phyloP scores from a whole-genome alignment of 257 asterid species.

The Oldenlandia corymbosa region DNA sequence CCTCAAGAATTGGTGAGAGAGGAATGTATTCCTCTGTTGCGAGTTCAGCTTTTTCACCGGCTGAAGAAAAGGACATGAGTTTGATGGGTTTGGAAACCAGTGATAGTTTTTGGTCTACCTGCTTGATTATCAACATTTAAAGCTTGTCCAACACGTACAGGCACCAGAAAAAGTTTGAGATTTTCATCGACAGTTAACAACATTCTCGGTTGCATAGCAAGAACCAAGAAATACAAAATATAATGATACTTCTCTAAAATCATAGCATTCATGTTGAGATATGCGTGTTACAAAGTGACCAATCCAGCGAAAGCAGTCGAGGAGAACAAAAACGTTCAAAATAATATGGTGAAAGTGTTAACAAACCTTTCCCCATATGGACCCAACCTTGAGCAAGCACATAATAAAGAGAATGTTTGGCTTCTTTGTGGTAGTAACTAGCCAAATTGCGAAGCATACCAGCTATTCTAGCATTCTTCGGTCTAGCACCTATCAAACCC shows the following conservation, averaged over 20 bases:
- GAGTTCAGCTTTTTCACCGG: constrained; percentile 98
- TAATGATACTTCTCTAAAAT: constrained; percentile 86
- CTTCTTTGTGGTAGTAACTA: constrained; percentile 93
- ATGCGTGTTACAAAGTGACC: constrained; percentile 57
- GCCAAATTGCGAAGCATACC: constrained; percentile 97
- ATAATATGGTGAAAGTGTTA: constrained; percentile 87
- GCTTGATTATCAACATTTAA: constrained; percentile 96
- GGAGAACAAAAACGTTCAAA: constrained; percentile 72
- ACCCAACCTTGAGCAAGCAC: constrained; percentile 88
- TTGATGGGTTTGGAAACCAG: constrained; percentile 91
- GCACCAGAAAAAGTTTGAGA: constrained; percentile 76
- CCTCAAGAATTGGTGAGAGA: constrained; percentile 87
- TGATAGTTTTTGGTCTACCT: constrained; percentile 93
- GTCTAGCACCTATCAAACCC: constrained; percentile 97
- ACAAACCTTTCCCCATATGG: constrained; percentile 82
- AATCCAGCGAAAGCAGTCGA: constrained; percentile 95
- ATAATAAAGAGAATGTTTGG: constrained; percentile 91
- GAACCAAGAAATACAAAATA: constrained; percentile 69
- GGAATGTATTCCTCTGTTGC: constrained; percentile 95
- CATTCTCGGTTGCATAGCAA: constrained; percentile 99
- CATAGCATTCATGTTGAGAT: constrained; percentile 81
- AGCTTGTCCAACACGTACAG: constrained; percentile 97
- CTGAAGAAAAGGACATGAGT: constrained; percentile 89
- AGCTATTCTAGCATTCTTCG: constrained; percentile 97
- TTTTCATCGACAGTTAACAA: constrained; percentile 84